Evolutionary conservation across 305 asterid genomes (phyloP), one percentile per base, ranked within the genome.

Genomic region (Fraxinus floribunda): DNA sequence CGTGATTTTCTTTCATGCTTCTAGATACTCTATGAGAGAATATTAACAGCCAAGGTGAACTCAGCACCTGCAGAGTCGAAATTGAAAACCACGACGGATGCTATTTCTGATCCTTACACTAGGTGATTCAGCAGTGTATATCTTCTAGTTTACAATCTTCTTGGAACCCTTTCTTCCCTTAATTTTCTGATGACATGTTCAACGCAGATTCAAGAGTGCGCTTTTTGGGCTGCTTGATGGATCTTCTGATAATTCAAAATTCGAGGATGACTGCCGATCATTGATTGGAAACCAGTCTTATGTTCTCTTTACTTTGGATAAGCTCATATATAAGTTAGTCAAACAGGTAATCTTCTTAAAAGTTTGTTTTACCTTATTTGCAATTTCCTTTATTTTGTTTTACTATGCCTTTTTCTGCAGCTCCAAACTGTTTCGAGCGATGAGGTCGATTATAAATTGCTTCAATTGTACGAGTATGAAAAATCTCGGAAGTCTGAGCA

Each of bases 181-280:
- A 32, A 66, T 64, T 46, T 26, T 60, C 70, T 83, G 22, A 30
- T 30, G 76, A 30, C 24, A 70, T 70, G 76, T 68, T 26, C 41
- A 30, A 13, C 76, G 86, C 94, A 97, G 99, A 90, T 97, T 97
- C 89, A 93, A 93, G 92, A 85, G 88, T 84, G 93, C 99, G 9
- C 82, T 97, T 76, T 95, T 95, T 83, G 89, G 98, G 87, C 92
- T 97, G 88, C 98, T 97, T 34, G 98, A 95, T 87, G 98, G 99
- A 86, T 93, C 98, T 77, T 89, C 92, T 81, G 99, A 97, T 83
- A 97, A 95, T 86, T 46, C 97, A 16, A 95, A 92, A 89, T 97
- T 92, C 75, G 99, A 97, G 90, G 99, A 97, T 85, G 99, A 97
- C 78, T 97, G 98, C 72, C 95, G 99, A 57, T 89, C 94, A 46